Evolutionary conservation across 2,329 filamentous ascomycete species (phyloP).

Genomic region (Capronia epimyces): DNA sequence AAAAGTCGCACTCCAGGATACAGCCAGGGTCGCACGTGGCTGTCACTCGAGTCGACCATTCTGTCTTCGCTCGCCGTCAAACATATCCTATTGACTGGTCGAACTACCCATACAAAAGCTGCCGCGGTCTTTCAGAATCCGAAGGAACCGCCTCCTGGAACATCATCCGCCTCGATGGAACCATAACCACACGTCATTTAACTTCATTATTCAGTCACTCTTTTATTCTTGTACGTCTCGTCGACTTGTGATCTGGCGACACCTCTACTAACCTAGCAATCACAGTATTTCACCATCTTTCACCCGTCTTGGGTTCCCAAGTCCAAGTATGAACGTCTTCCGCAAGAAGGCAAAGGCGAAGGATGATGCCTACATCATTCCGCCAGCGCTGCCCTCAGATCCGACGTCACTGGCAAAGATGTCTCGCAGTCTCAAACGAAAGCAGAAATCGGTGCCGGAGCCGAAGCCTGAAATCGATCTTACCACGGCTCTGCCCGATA

Average conservation of each 20-base stretch:
- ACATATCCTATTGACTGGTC: slow-evolving; percentile 12
- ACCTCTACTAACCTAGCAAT: neutral
- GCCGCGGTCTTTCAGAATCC: neutral
- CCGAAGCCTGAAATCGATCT: slow-evolving; percentile 62
- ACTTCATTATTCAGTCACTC: slow-evolving; percentile 12
- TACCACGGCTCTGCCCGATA: slow-evolving; percentile 66
- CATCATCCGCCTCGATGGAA: slow-evolving; percentile 12
- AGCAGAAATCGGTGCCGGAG: slow-evolving; percentile 51
- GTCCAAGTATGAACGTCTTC: slow-evolving; percentile 27
- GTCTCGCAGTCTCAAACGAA: slow-evolving; percentile 36
- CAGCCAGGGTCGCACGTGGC: neutral
- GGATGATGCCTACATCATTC: slow-evolving; percentile 24
- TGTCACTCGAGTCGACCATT: neutral
- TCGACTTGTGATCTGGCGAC: neutral
- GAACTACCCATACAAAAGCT: neutral
- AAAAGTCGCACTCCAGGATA: neutral
- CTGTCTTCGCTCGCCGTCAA: slow-evolving; percentile 1
- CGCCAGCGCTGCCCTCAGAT: slow-evolving; percentile 11
- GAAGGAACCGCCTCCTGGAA: neutral
- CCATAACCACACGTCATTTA: slow-evolving; percentile 1
- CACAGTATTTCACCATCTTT: slow-evolving; percentile 9
- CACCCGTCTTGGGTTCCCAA: neutral
- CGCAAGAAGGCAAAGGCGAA: slow-evolving; percentile 28
- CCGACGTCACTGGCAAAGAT: slow-evolving; percentile 18
- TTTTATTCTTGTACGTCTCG: slow-evolving; percentile 7